phyloP scores from a whole-genome alignment of 345 rosid species.

The Anacardium occidentale region DNA sequence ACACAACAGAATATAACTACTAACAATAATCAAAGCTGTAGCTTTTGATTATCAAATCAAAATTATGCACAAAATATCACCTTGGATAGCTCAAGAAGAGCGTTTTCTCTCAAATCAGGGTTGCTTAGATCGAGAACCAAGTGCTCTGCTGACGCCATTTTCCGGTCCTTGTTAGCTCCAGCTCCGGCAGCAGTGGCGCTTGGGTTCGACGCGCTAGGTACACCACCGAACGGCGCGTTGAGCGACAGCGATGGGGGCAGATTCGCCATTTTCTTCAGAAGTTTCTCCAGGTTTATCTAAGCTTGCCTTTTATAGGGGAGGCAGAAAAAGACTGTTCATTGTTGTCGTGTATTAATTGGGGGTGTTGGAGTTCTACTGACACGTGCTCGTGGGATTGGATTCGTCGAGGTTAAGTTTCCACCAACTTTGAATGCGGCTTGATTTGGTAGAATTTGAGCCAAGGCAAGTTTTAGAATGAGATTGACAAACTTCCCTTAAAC shows the following conservation, averaged over 20 bases:
- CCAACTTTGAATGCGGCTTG: too few relatives aligned
- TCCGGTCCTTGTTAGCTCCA: constrained; percentile 74
- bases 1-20: too few relatives aligned
- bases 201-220: constrained; percentile 44
- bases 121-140: constrained; percentile 89
- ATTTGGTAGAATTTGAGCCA: too few relatives aligned
- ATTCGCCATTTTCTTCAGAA: constrained; percentile 47
- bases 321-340: neutral
- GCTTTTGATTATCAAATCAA: neutral
- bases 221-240: constrained; percentile 57
- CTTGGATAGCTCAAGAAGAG: constrained; percentile 75
- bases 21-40: neutral
- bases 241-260: constrained; percentile 67
- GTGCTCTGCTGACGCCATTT: constrained; percentile 87
- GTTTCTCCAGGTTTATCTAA: neutral
- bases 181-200: constrained; percentile 15
- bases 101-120: constrained; percentile 92
- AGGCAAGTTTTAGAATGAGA: too few relatives aligned
- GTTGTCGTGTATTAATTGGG: neutral
- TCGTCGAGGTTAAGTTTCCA: too few relatives aligned
- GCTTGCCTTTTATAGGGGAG: neutral
- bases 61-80: constrained; percentile 23
- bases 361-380: neutral
- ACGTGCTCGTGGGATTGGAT: too few relatives aligned
- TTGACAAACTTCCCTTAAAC: too few relatives aligned